A percentile compares a stretch with the other conserved stretches of the same genome.
These are phyloP conservation scores for Penicillium parvum DNA, from an alignment of 495 filamentous ascomycete species.

Conservation along the genomic window DNA sequence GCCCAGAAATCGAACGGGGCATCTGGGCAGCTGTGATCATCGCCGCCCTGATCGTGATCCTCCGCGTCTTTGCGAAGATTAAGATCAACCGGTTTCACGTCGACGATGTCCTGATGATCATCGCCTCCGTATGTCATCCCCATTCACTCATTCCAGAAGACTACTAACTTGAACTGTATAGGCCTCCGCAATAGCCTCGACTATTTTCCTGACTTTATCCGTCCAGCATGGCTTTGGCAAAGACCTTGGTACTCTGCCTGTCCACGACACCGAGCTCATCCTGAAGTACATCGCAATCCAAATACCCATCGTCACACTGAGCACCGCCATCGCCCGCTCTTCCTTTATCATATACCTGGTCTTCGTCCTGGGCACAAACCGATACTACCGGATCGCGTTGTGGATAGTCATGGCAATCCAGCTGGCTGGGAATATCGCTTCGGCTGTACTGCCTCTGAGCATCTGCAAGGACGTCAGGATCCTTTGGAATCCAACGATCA, in stretches of 20 bases:
- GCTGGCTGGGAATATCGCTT: constrained; percentile 26
- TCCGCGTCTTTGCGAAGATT: constrained; percentile 33
- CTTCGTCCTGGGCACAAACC: constrained; percentile 27
- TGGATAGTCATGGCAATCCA: constrained; percentile 27
- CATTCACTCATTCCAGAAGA: background rate
- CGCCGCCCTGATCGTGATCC: constrained; percentile 29
- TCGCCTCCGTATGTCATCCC: constrained; percentile 24
- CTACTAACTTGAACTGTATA: constrained; percentile 4
- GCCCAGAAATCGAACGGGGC: constrained; percentile 23
- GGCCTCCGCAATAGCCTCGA: constrained; percentile 25
- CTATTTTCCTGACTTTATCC: constrained; percentile 23
- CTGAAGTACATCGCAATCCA: constrained; percentile 32
- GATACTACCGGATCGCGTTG: constrained; percentile 21
- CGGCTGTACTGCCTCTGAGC: constrained; percentile 27
- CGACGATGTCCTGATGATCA: constrained; percentile 38
- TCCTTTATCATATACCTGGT: constrained; percentile 34
- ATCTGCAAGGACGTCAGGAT: constrained; percentile 26
- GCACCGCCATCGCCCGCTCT: constrained; percentile 30
- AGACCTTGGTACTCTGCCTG: constrained; percentile 13
- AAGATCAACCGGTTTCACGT: constrained; percentile 31
- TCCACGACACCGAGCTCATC: constrained; percentile 13
- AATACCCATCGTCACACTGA: constrained; percentile 30
- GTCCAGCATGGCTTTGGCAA: constrained; percentile 30
- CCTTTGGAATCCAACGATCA: constrained; percentile 23
- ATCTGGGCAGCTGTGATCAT: constrained; percentile 33